Evolutionary conservation across 768 basidiomycete genomes (phyloP), one percentile per base, ranked within the genome.

Genomic region (Rhodotorula diobovata): DNA sequence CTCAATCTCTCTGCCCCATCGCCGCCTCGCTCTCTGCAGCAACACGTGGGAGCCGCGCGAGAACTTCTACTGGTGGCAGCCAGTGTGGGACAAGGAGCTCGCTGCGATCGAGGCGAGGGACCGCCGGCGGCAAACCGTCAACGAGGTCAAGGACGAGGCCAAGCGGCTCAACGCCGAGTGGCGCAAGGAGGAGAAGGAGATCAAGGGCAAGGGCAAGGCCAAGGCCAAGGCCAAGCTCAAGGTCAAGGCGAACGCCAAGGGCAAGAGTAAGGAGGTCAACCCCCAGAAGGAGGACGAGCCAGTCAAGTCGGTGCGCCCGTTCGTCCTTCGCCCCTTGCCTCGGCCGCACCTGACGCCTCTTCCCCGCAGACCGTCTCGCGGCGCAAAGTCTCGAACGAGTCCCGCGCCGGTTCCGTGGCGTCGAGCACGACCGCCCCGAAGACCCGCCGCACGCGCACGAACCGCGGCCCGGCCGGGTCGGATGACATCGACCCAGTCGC

Each of bases 21-120:
- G n/a, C n/a, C n/a, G n/a, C n/a, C 9, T 37, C 50, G 1, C 15
- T 7, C 28, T 4, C 37, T 6, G 48, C 63, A 64, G 63, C 9
- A 45, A 57, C 64, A 48, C 64, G 32, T 65, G 64, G 64, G 64
- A 65, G 54, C 64, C 64, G 15, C 28, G 34, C 23, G 20, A 21
- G 2, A 65, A 39, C 45, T 56, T 65, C 46, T 4, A 8, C 16
- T 1, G 0, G 21, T 65, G 64, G 64, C 4, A 21, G 0, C 1
- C 21, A 1, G 14, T 11, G 14, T 65, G 50, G 46, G 55, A 65
- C 64, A 11, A 32, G 6, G 2, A 37, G 10, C 7, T 37, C 0
- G 14, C 1, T 11, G 16, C 35, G 16, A 16, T 34, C 32, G 20
- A n/a, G 9, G 0, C 2, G 2, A 14, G 7, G 28, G 11, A 48